phyloP scores from a whole-genome alignment of 2,329 filamentous ascomycete genomes.

The Taxawa tesnikishii region DNA sequence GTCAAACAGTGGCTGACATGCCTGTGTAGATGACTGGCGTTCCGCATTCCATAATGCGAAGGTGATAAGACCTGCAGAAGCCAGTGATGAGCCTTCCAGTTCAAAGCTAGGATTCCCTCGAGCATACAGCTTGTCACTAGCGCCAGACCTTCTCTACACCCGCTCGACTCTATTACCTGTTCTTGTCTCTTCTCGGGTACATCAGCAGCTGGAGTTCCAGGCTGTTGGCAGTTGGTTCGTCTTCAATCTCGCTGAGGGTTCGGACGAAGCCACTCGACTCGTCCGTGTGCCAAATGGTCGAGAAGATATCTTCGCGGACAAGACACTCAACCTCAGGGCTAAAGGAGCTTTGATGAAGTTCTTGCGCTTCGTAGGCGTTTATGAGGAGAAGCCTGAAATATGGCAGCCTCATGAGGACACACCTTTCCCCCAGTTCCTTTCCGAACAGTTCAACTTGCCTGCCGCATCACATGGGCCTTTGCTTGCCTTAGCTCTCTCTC shows the following conservation, averaged over 20 bases:
- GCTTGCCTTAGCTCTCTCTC: constrained; percentile 61
- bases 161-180: constrained; percentile 64
- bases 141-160: constrained; percentile 77
- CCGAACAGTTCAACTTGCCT: constrained; percentile 42
- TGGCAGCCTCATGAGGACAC: constrained; percentile 47
- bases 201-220: constrained; percentile 83
- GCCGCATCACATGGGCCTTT: constrained; percentile 52
- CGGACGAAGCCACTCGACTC: constrained; percentile 26
- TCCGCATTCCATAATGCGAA: constrained; percentile 18
- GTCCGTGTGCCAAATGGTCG: constrained; percentile 73
- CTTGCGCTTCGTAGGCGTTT: constrained; percentile 71
- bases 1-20: too few species aligned
- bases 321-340: constrained; percentile 60
- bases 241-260: constrained; percentile 24
- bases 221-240: constrained; percentile 91
- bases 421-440: constrained; percentile 48
- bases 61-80: constrained; percentile 18
- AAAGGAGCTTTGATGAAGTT: constrained; percentile 91
- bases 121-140: constrained; percentile 70
- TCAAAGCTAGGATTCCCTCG: constrained; percentile 47
- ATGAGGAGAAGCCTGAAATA: constrained; percentile 45
- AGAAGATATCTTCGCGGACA: constrained; percentile 81
- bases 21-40: constrained; percentile 4
- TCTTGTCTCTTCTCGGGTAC: constrained; percentile 80
- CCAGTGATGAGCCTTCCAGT: constrained; percentile 11